phyloP scores from a whole-genome alignment of 2,329 filamentous ascomycete species.

The Verruconis gallopava region DNA sequence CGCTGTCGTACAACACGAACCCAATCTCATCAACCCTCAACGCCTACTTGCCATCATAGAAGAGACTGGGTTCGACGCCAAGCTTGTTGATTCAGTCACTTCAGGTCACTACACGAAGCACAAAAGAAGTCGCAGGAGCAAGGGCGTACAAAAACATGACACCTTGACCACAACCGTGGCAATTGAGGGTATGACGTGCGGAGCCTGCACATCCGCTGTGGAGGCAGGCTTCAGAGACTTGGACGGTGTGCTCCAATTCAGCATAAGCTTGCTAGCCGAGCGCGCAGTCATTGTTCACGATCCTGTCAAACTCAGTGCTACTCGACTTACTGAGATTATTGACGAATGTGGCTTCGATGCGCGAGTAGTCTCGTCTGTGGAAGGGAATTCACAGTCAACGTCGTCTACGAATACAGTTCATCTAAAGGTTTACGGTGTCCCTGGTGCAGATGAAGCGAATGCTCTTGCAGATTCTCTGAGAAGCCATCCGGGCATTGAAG shows the following conservation, averaged over 20 bases:
- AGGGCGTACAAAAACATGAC: slow-evolving; percentile 29
- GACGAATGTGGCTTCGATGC: slow-evolving; percentile 87
- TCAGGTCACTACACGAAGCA: slow-evolving; percentile 18
- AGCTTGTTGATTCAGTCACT: slow-evolving; percentile 57
- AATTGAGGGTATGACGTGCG: slow-evolving; percentile 95
- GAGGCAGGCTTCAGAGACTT: slow-evolving; percentile 68
- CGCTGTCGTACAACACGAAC: slow-evolving; percentile 73
- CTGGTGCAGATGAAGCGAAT: slow-evolving; percentile 57
- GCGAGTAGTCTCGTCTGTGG: slow-evolving; percentile 61
- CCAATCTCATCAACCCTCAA: slow-evolving; percentile 37
- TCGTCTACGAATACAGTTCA: slow-evolving; percentile 50
- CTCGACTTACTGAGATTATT: slow-evolving; percentile 68
- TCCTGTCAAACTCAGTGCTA: slow-evolving; percentile 52
- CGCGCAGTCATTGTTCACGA: slow-evolving; percentile 82
- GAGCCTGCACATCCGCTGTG: slow-evolving; percentile 86
- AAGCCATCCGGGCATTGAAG: slow-evolving; percentile 55
- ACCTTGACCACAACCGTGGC: slow-evolving; percentile 66
- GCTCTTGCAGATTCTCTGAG: slow-evolving; percentile 56
- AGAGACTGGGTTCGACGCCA: slow-evolving; percentile 66
- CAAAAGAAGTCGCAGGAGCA: slow-evolving; percentile 20
- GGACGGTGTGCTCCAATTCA: slow-evolving; percentile 74
- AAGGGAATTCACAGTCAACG: slow-evolving; percentile 43
- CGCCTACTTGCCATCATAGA: slow-evolving; percentile 47
- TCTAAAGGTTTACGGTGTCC: slow-evolving; percentile 73
- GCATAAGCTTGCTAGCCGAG: slow-evolving; percentile 88